phyloP scores from a whole-genome alignment of 2,329 filamentous ascomycete genomes.

The Alternaria arbusti region DNA sequence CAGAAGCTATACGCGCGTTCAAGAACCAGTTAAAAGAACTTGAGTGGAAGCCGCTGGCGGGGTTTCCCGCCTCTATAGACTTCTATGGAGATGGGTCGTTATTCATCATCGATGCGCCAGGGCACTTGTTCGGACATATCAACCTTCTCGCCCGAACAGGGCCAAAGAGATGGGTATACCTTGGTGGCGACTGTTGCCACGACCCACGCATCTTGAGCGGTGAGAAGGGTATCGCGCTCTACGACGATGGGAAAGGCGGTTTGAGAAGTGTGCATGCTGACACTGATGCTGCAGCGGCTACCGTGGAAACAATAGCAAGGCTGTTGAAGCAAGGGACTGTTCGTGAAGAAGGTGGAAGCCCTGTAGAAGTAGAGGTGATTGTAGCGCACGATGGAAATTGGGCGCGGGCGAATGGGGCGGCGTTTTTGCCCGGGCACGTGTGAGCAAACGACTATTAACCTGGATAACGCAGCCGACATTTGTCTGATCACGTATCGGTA shows the following conservation, averaged over 20 bases:
- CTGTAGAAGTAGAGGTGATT: constrained; percentile 53
- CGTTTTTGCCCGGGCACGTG: constrained; percentile 32
- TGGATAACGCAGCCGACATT: too few relatives aligned
- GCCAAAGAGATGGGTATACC: constrained; percentile 53
- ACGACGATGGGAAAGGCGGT: constrained; percentile 54
- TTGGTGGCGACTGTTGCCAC: constrained; percentile 63
- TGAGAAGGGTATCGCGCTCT: constrained; percentile 60
- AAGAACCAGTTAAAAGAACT: constrained; percentile 15
- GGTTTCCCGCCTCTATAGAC: constrained; percentile 56
- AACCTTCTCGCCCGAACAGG: constrained; percentile 56
- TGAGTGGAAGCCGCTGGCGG: constrained; percentile 53
- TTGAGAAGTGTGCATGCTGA: constrained; percentile 60
- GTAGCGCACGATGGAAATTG: constrained; percentile 60
- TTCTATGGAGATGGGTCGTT: constrained; percentile 56
- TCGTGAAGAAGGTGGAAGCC: constrained; percentile 26
- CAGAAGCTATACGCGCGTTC: constrained; percentile 30
- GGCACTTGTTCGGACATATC: constrained; percentile 60
- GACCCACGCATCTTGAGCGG: constrained; percentile 59
- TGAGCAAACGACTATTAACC: too few relatives aligned
- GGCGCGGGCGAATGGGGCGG: constrained; percentile 49
- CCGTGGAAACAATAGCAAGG: constrained; percentile 51
- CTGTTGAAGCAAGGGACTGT: constrained; percentile 38
- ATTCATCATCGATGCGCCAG: constrained; percentile 58
- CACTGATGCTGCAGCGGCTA: constrained; percentile 52
- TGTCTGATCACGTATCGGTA: too few relatives aligned